These are phyloP conservation scores for Termitomyces sp. DNA, from an alignment of 1,284 basidiomycete species.

Conservation along the genomic window DNA sequence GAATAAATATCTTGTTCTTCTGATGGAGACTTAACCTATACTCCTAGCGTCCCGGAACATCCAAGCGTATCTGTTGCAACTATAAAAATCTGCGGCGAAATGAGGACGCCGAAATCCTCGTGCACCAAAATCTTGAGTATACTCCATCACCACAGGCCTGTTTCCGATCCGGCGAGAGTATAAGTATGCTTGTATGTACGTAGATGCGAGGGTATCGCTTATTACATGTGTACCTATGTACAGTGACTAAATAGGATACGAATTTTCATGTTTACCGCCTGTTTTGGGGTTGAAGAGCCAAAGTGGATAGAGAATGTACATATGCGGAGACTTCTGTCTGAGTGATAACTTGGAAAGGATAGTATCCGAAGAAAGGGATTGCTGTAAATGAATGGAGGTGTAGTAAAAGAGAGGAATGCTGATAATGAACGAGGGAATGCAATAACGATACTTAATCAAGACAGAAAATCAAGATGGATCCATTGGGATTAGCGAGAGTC, in stretches of 20 bases:
- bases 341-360: not conserved
- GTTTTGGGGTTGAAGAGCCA: not conserved
- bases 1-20: not conserved
- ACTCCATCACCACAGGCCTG: not conserved
- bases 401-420: not conserved
- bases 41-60: not conserved
- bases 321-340: not conserved
- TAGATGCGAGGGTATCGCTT: not conserved
- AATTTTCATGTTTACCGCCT: not conserved
- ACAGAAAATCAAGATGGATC: not conserved
- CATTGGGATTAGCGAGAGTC: not conserved
- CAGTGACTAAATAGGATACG: not conserved
- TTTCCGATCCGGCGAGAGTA: not conserved
- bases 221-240: conserved; percentile 3
- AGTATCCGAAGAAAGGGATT: not conserved
- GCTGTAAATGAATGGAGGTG: not conserved
- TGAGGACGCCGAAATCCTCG: not conserved
- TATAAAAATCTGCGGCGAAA: not conserved
- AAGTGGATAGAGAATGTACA: not conserved
- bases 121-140: not conserved
- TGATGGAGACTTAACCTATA: not conserved
- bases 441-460: conserved; percentile 2
- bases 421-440: not conserved
- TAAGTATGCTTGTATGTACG: not conserved
- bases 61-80: no score